Evolutionary conservation across 2,329 filamentous ascomycete species (phyloP).

Genomic region (Bertia moriformis): DNA sequence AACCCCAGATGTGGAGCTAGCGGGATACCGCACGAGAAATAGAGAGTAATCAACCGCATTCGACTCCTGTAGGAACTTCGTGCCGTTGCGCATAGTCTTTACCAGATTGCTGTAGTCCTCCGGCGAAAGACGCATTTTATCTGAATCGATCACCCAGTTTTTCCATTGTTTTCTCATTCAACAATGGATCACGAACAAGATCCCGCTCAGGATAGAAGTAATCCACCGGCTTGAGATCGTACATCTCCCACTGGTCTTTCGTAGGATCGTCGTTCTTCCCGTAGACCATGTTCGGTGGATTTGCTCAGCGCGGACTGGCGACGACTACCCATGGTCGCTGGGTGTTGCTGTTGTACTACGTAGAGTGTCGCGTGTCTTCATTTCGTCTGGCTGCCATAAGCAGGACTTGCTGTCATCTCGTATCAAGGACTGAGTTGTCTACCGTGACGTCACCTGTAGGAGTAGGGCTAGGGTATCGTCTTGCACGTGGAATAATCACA

Average conservation of each 20-base stretch:
- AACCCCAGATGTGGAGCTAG: constrained; percentile 10
- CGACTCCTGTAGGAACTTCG: constrained; percentile 40
- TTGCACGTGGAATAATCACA: too few relatives aligned
- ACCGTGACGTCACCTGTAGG: too few relatives aligned
- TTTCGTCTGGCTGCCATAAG: too few relatives aligned
- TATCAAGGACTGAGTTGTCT: too few relatives aligned
- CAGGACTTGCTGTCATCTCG: too few relatives aligned
- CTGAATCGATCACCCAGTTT: constrained; percentile 54
- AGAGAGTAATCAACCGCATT: constrained; percentile 66
- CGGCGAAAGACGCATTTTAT: constrained; percentile 42
- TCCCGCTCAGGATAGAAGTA: constrained; percentile 69
- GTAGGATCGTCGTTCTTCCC: constrained; percentile 32
- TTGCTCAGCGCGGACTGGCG: constrained; percentile 5
- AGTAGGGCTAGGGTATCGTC: too few relatives aligned
- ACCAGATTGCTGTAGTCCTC: constrained; percentile 41
- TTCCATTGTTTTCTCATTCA: constrained; percentile 48
- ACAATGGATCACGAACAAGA: constrained; percentile 46
- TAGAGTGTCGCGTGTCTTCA: too few relatives aligned
- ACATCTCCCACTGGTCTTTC: constrained; percentile 48
- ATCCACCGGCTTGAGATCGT: constrained; percentile 59
- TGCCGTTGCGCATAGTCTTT: constrained; percentile 41
- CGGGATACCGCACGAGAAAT: constrained; percentile 48
- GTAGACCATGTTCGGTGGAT: constrained; percentile 42
- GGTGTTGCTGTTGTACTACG: constrained; percentile 3
- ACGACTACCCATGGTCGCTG: constrained; percentile 5